Evolutionary conservation across 2,329 filamentous ascomycete genomes (phyloP).

Genomic region (Colletotrichum camelliae): DNA sequence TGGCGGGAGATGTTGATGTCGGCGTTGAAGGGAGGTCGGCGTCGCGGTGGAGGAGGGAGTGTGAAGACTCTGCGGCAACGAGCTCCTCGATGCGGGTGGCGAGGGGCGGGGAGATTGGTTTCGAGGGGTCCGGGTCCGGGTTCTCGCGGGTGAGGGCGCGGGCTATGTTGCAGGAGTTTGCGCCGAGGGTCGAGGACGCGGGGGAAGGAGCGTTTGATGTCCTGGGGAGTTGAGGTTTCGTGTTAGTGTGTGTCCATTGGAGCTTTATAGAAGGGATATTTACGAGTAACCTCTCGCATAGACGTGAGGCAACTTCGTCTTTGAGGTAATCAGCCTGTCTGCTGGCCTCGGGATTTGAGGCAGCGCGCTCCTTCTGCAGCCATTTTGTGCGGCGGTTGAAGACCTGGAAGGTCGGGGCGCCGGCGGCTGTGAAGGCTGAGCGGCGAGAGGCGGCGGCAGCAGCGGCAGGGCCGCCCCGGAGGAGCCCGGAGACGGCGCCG

Average conservation of each 20-base stretch:
- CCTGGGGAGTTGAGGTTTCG: conserved; percentile 53
- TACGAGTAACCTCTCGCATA: conserved; percentile 87
- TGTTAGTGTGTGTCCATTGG: background rate
- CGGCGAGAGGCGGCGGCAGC: conserved; percentile 39
- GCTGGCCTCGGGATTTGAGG: conserved; percentile 70
- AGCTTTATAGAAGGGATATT: background rate
- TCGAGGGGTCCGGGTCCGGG: conserved; percentile 64
- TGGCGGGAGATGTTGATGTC: conserved; percentile 75
- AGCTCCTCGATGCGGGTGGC: conserved; percentile 75
- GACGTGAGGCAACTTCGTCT: conserved; percentile 84
- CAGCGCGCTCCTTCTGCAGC: conserved; percentile 89
- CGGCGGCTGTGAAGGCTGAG: conserved; percentile 75
- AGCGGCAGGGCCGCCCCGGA: background rate
- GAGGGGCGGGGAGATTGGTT: conserved; percentile 68
- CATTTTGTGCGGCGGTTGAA: conserved; percentile 91
- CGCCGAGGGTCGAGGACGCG: conserved; percentile 89
- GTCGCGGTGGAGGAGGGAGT: conserved; percentile 81
- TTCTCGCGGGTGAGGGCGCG: conserved; percentile 77
- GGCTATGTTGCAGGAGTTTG: conserved; percentile 94
- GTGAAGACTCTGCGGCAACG: conserved; percentile 82
- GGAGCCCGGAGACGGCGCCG: background rate
- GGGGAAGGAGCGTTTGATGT: conserved; percentile 89
- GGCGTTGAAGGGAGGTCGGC: conserved; percentile 74
- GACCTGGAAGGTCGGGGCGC: conserved; percentile 81
- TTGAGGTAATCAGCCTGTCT: conserved; percentile 90